Percentiles rank a stretch among this genome's conserved stretches.
These are phyloP conservation scores for Clausena lansium DNA, from an alignment of 345 rosid species.

Conservation along the genomic window DNA sequence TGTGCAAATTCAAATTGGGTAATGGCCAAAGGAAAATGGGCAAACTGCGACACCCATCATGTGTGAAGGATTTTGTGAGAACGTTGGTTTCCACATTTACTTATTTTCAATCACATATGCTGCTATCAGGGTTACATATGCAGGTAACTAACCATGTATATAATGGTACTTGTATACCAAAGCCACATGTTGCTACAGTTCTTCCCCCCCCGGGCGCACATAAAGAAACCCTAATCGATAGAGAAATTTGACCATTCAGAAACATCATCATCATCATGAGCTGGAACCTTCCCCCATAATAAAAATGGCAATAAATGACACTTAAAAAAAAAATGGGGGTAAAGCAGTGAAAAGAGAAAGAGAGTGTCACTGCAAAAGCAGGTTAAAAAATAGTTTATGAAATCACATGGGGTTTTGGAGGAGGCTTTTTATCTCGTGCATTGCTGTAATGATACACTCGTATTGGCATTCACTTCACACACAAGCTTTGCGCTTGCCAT, in stretches of 20 bases:
- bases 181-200: not conserved
- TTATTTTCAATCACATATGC: not conserved
- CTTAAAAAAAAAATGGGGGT: not conserved
- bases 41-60: not conserved
- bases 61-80: not conserved
- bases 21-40: not conserved
- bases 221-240: conserved; percentile 5
- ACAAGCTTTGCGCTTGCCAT: conserved; percentile 22
- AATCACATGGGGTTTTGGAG: conserved; percentile 24
- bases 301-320: not conserved
- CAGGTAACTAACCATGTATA: not conserved
- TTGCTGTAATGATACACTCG: conserved; percentile 23
- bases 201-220: not conserved
- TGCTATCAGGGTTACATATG: too few species aligned
- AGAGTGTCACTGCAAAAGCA: conserved; percentile 20
- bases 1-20: not conserved
- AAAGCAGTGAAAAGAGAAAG: conserved; percentile 13
- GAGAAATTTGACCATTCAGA: conserved; percentile 15
- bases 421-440: conserved; percentile 28
- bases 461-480: not conserved
- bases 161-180: not conserved
- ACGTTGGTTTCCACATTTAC: not conserved
- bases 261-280: conserved; percentile 19
- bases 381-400: not conserved
- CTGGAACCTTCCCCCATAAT: conserved; percentile 20